phyloP scores from a whole-genome alignment of 768 basidiomycete genomes.

The Tylopilus subfusipes region DNA sequence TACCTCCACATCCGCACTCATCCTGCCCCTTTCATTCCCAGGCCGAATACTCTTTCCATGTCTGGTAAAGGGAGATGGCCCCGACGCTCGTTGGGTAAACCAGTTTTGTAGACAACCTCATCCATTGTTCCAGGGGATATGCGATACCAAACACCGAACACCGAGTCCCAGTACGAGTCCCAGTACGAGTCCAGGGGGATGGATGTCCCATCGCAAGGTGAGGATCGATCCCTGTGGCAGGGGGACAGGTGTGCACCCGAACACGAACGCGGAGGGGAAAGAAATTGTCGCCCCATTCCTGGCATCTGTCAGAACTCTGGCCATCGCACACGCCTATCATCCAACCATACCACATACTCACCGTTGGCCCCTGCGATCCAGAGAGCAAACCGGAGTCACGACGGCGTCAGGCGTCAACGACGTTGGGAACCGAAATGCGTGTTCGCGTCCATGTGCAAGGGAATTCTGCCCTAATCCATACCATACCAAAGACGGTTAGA shows the following conservation, averaged over 20 bases:
- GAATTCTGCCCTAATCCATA: conserved; percentile 1
- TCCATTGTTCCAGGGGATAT: neutral
- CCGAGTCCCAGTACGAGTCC: no score
- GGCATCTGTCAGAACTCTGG: conserved; percentile 5
- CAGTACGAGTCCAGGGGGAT: neutral
- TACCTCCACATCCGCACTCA: neutral
- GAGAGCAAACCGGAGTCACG: neutral
- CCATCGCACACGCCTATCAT: neutral
- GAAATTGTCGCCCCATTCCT: neutral
- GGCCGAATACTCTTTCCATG: neutral
- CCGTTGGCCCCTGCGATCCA: neutral
- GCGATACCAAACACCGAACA: neutral
- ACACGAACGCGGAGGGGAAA: neutral
- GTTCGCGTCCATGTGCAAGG: conserved; percentile 6
- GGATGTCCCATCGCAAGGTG: neutral
- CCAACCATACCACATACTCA: conserved; percentile 3
- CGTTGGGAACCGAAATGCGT: neutral
- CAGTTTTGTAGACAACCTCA: neutral
- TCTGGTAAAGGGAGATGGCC: neutral
- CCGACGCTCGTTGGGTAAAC: neutral
- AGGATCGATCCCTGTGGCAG: neutral
- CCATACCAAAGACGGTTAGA: conserved; percentile 18
- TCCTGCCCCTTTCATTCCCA: neutral
- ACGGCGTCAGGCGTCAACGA: neutral
- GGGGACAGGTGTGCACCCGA: conserved; percentile 2